Evolutionary conservation across 2,329 filamentous ascomycete species (phyloP), one percentile per base, ranked within the genome.

Genomic region (Pseudogymnoascus sp.): DNA sequence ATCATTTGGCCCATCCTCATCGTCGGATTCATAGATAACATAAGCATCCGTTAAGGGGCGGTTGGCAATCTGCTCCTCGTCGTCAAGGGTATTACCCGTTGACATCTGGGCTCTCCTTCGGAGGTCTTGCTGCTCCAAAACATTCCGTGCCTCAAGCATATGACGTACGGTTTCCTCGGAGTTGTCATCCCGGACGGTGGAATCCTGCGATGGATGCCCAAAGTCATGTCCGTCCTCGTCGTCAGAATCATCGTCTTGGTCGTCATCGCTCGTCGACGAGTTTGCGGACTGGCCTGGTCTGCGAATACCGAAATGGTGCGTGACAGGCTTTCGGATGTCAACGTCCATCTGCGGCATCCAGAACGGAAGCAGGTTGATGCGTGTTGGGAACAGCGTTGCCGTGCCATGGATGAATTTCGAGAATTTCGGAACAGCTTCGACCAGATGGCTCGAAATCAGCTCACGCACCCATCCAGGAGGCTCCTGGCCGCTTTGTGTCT

Each of bases 341-440:
- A 96, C 87, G 69, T 96, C 88, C 95, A 99, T 99, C 77, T 99
- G 95, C 0, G 95, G 95, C 81, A 93, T 90, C 95, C 95, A 99
- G 80, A 91, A 99, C 0, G 95, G 95, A 5, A 99, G 81, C 11
- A 99, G 82, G 60, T 97, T 81, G 76, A 99, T 99, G 63, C 90
- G 86, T 51, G 87, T 84, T 0, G 93, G 93, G 75, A 97, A 96
- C 54, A 99, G 79, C 10, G 86, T 90, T 8, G 93, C 93, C 1
- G 89, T 92, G 65, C 95, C 95, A 76, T 99, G 95, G 65, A 99
- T 98, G 76, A 98, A 99, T 78, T 99, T 99, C 73, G 92, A 97
- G 77, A 98, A 99, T 75, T 99, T 99, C 67, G 95, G 95, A 2
- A 99, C 93, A n/a, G 95, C 93, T 78, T 99, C 95, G 1, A 99